phyloP scores from a whole-genome alignment of 2,329 filamentous ascomycete species.

The Corinectria fuckeliana region DNA sequence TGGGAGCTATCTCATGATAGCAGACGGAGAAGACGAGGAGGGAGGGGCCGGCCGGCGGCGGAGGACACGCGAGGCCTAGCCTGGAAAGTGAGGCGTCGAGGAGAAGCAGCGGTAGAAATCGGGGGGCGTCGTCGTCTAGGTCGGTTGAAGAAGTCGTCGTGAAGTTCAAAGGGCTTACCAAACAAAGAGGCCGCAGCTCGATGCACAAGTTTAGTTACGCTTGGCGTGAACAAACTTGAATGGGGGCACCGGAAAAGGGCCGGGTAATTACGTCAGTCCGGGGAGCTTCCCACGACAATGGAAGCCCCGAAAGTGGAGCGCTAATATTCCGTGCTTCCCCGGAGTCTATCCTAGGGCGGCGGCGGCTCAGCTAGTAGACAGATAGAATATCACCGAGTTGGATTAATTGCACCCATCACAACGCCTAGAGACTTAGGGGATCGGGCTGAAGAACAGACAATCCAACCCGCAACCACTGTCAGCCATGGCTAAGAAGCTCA shows the following conservation, averaged over 20 bases:
- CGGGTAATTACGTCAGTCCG: conserved; percentile 24
- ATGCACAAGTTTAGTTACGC: not conserved
- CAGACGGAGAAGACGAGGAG: not conserved
- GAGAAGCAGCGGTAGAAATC: not conserved
- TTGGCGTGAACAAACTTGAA: too few species aligned
- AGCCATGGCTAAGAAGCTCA: conserved; percentile 44
- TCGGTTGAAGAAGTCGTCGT: not conserved
- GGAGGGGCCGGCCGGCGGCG: conserved; percentile 5
- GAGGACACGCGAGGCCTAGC: not conserved
- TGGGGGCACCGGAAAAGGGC: not conserved
- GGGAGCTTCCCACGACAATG: conserved; percentile 1
- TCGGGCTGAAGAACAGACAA: not conserved
- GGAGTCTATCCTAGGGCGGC: conserved; percentile 1
- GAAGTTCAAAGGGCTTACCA: too few species aligned
- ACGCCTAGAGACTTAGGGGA: not conserved
- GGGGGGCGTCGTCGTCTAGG: not conserved
- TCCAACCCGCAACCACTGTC: not conserved
- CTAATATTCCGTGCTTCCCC: conserved; percentile 19
- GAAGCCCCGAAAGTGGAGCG: conserved; percentile 8
- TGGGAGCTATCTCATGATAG: conserved; percentile 36
- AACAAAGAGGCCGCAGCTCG: conserved; percentile 3
- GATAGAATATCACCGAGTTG: not conserved
- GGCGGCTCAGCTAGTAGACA: not conserved
- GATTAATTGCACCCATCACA: not conserved
- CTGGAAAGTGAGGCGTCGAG: not conserved